Base-by-base conservation (phyloP, 2,329 filamentous ascomycete species). In the Botrytis byssoidea region DNA sequence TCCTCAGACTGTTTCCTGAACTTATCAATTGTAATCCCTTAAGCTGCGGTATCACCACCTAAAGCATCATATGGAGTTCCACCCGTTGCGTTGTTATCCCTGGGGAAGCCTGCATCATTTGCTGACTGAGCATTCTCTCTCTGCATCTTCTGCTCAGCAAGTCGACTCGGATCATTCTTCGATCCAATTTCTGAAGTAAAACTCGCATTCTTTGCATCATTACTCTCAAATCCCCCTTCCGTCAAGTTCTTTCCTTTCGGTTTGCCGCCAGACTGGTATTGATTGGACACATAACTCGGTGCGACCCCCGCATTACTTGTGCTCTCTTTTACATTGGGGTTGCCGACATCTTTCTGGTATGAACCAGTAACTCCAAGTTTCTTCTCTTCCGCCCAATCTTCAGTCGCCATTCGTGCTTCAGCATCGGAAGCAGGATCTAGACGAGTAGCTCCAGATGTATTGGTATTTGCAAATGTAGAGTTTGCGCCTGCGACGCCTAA, bases 401-500 rank as follows among this genome's bases (percentile, higher is more conserved):
- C 74, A 44, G 77, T 37, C 18, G 76, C 75, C 64, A 72, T 71
- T 40, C 77, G 75, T 61, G 77, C 75, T 74, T 78, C 76, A 37
- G 79, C 78, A 66, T 81, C 76, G 29, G 76, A 72, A 25, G 77
- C 76, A 20, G 88, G 82, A 3, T 84, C 82, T 12, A 91, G 84
- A 14, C 81, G 83, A 16, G 81, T 85, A 6, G 89, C 86, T 67
- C 82, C 84, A 9, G 86, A 88, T 3, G 84, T 88, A 81, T 89
- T 84, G 74, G 84, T 87, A 76, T 83, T 90, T 81, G 86, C 87
- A 70, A 88, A 84, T 32, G 86, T 90, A 48, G 85, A 88, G 65
- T 85, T 85, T n/a, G 78, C 77, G 60, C 87, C 87, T 14, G 84
- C 83, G 68, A 89, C 86, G 22, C 82, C 81, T 46, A 84, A 83